Base-by-base conservation (phyloP, 495 filamentous ascomycete genomes). In the Aspergillus biplanus region DNA sequence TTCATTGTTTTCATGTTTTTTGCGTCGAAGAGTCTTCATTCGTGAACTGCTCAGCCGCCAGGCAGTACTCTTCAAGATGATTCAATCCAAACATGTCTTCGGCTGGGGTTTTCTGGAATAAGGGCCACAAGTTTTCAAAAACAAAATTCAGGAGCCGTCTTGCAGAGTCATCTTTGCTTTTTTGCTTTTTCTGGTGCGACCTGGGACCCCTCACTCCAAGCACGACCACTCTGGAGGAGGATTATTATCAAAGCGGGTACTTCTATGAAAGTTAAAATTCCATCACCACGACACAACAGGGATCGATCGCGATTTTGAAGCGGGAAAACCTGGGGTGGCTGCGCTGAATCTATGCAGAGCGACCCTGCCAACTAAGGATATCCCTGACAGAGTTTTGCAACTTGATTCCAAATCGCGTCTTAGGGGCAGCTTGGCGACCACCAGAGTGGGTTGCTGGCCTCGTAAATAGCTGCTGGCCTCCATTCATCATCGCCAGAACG, bases 401-500 rank as follows among this genome's bases (percentile, higher is more conserved):
- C 27, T 50, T n/a, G 16, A 50, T 21, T 31, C 47, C 47, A 21
- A 31, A 50, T 18, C 27, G 16, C 16, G 21, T 11, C n/a, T 50
- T 50, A 50, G 47, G 47, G 4, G n/a, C 6, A 27, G 18, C 47
- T 50, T 50, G 47, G 47, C 47, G 47, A n/a, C 9, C n/a, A 18
- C 47, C 47, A 50, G 18, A 18, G 16, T n/a, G 47, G 47, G 16
- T 18, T n/a, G 6, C 16, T 16, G 33, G 47, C 46, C 21, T 8
- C 58, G 31, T 52, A 31, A 59, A 42, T 34, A n/a, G 15, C 1
- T 59, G 48, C 37, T 37, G 16, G 3, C 34, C 15, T 39, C 58
- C 58, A 52, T 18, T 59, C 47, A 52, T 50, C 44, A 49, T 52
- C 58, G 50, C 8, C 3, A 59, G 58, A 59, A 59, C 16, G 58